Evolutionary conservation across 176 grass and related monocot genomes (phyloP), one percentile per base, ranked within the genome.

Genomic region (Saccharum spontaneum): DNA sequence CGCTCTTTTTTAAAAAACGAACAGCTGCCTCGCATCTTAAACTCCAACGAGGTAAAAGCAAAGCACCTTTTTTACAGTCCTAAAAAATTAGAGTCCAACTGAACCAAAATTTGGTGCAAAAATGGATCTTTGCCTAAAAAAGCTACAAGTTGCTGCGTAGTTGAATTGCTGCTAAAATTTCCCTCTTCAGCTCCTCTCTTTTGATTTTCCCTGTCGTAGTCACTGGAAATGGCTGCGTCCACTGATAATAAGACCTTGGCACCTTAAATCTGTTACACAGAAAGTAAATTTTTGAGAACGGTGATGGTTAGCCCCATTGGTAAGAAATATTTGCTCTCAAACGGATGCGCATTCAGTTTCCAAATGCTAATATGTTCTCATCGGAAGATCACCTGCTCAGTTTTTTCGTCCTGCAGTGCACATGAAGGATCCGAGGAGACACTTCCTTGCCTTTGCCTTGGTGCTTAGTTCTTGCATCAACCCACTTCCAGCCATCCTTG

Each of bases 161-260:
- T 77, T 92, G 87, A 62, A 89, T 85, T 74, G n/a, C 57, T n/a
- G 72, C 62, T 48, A 93, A 73, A 24, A 90, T 67, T 85, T 94
- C 80, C 71, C 83, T 87, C 79, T 87, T 94, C 39, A 98, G 44
- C 49, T 90, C 81, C 79, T 98, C 89, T 85, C 91, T 90, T 85
- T 36, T 94, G 49, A 94, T 83, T 84, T 98, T 98, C n/a, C 96
- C 96, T 64, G 96, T 95, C 74, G 68, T 89, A 36, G 93, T 98
- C 50, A 94, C 70, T 54, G 93, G 91, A 83, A 98, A 98, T 43
- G 87, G 77, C 75, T 72, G 65, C 26, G 23, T 90, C 96, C 93
- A 93, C 31, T 81, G 60, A 45, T 86, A 69, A 80, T 86, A 98
- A n/a, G 77, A 37, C 75, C 78, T 98, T 14, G 96, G 93, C 34